phyloP scores from a whole-genome alignment of 2,329 filamentous ascomycete species.

The Alternaria infectoria region DNA sequence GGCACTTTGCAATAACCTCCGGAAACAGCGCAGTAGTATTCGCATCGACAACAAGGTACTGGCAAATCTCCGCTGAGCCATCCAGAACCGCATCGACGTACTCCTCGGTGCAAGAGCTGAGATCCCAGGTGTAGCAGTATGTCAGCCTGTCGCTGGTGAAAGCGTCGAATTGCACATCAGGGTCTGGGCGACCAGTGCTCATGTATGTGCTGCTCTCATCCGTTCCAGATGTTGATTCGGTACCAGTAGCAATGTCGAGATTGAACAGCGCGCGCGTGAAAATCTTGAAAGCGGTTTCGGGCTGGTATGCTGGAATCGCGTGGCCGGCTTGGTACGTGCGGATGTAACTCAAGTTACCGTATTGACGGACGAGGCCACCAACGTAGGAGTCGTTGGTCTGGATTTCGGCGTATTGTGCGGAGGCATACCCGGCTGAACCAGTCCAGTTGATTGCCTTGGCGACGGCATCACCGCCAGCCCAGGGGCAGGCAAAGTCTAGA shows the following conservation, averaged over 20 bases:
- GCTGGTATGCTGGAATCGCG: slow-evolving; percentile 50
- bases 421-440: slow-evolving; percentile 32
- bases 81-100: slow-evolving; percentile 18
- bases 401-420: slow-evolving; percentile 42
- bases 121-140: slow-evolving; percentile 26
- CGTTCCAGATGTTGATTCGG: slow-evolving; percentile 10
- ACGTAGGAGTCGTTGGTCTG: slow-evolving; percentile 45
- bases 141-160: slow-evolving; percentile 8
- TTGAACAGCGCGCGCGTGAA: slow-evolving; percentile 56
- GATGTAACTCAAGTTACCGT: slow-evolving; percentile 49
- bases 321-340: slow-evolving; percentile 50
- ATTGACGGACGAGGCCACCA: slow-evolving; percentile 53
- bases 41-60: slow-evolving; percentile 25
- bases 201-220: slow-evolving; percentile 14
- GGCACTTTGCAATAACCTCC: slow-evolving; percentile 22
- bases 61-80: slow-evolving; percentile 21
- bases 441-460: slow-evolving; percentile 49
- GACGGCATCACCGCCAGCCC: slow-evolving; percentile 49
- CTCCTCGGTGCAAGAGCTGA: slow-evolving; percentile 20
- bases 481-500: slow-evolving; percentile 43
- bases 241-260: slow-evolving; percentile 56
- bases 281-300: slow-evolving; percentile 57
- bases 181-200: slow-evolving; percentile 15
- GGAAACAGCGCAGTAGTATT: slow-evolving; percentile 27
- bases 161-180: slow-evolving; percentile 19